Conservation (phyloP, 805 yeast genomes). For the Yamadazyma akitaensis region DNA sequence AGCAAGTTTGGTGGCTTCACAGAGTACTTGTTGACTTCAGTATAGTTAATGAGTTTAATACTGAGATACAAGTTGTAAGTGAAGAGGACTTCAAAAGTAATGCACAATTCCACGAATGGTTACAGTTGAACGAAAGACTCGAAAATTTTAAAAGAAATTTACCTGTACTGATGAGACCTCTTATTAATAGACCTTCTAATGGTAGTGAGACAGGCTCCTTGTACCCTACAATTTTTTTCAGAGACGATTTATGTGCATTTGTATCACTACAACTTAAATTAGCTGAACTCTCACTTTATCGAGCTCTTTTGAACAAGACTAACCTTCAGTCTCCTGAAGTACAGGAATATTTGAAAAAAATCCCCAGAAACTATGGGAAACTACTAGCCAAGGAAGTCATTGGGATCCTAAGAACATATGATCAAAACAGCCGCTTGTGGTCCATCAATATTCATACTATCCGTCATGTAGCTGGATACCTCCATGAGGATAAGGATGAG, state of each 20-base stretch:
- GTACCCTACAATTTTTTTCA: conserved; percentile 33
- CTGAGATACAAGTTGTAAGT: conserved; percentile 24
- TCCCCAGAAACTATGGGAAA: conserved; percentile 23
- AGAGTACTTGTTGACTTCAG: conserved; percentile 27
- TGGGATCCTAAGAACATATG: conserved; percentile 39
- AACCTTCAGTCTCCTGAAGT: conserved; percentile 15
- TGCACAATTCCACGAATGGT: conserved; percentile 25
- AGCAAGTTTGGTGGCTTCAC: conserved; percentile 35
- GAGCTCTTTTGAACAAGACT: conserved; percentile 21
- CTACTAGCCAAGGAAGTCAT: conserved; percentile 32
- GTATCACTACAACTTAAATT: conserved; percentile 28
- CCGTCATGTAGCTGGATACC: conserved; percentile 24
- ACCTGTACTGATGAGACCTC: conserved; percentile 31
- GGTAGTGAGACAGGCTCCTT: conserved; percentile 11
- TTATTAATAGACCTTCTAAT: conserved; percentile 26
- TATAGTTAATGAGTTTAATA: conserved; percentile 28
- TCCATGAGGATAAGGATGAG: conserved; percentile 21
- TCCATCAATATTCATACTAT: conserved; percentile 33
- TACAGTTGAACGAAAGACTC: conserved; percentile 20
- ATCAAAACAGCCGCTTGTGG: conserved; percentile 31
- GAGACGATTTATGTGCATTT: conserved; percentile 35
- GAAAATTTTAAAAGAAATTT: conserved; percentile 28
- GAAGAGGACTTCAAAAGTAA: conserved; percentile 24
- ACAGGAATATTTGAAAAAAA: conserved; percentile 20
- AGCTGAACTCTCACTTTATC: conserved; percentile 28